phyloP scores from a whole-genome alignment of 108 stramenopile genomes.

The Nitzschia putrida region DNA sequence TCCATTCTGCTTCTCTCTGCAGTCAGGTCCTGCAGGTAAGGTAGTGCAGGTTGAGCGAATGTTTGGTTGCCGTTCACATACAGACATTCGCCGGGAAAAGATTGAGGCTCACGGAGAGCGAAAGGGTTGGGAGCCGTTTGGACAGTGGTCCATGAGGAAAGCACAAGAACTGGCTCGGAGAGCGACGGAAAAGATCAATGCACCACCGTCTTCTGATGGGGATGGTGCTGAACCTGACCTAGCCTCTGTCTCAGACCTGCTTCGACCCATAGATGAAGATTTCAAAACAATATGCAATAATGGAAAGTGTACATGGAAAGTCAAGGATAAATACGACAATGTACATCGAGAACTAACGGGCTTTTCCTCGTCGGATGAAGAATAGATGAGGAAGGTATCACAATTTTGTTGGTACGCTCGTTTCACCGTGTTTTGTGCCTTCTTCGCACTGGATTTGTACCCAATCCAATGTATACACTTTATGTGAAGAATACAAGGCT shows the following conservation, averaged over 20 bases:
- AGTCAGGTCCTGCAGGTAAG: conserved; percentile 28
- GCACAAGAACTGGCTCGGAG: conserved; percentile 59
- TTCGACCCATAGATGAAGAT: conserved; percentile 42
- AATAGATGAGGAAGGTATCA: conserved; percentile 5
- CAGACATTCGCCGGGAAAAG: conserved; percentile 51
- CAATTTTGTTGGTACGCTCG: too few relatives aligned
- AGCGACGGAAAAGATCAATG: conserved; percentile 53
- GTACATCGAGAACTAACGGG: conserved; percentile 48
- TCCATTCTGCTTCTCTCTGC: conserved; percentile 67
- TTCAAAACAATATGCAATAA: conserved; percentile 67
- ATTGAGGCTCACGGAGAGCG: conserved; percentile 73
- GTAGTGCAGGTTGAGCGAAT: conserved; percentile 67
- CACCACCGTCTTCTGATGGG: neutral
- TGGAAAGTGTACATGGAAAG: conserved; percentile 84
- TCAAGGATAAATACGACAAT: conserved; percentile 75
- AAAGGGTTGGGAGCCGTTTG: conserved; percentile 87
- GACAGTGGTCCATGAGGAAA: conserved; percentile 79
- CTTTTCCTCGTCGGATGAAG: conserved; percentile 21
- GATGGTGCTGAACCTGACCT: conserved; percentile 9
- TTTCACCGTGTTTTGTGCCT: too few relatives aligned
- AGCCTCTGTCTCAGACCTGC: conserved; percentile 1
- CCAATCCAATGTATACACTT: too few relatives aligned
- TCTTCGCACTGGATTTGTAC: too few relatives aligned
- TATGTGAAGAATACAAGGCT: too few relatives aligned
- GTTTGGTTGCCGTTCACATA: conserved; percentile 81